These are phyloP conservation scores for Paecilomyces niveus DNA, from an alignment of 2,329 filamentous ascomycete genomes.

Conservation along the genomic window DNA sequence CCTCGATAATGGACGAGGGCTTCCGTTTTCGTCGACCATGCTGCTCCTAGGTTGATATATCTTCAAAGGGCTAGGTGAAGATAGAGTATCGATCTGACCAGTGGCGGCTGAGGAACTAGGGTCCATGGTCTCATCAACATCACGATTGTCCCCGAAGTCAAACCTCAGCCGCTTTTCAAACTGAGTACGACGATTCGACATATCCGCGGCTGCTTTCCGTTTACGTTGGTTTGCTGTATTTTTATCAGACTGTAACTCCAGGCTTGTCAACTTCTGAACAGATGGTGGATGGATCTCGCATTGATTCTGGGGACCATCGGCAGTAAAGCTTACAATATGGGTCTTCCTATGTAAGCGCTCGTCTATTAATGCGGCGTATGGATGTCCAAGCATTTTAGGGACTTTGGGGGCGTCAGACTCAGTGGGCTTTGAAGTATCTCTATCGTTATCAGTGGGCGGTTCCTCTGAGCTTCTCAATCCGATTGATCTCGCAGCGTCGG, in stretches of 20 bases:
- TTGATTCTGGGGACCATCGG: slow-evolving; percentile 3
- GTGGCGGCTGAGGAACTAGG: background rate
- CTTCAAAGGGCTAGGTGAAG: background rate
- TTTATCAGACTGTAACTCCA: background rate
- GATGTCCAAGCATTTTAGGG: background rate
- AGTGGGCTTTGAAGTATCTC: background rate
- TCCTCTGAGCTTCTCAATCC: background rate
- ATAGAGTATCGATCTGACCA: background rate
- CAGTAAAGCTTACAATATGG: slow-evolving; percentile 3
- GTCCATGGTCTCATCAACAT: background rate
- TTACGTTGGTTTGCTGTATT: background rate
- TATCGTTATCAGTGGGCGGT: background rate
- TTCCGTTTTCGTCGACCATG: slow-evolving; percentile 31
- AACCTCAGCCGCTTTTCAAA: background rate
- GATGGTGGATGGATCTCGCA: background rate
- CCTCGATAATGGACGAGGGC: slow-evolving; percentile 18
- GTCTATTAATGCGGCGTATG: background rate
- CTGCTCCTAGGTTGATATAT: slow-evolving; percentile 8
- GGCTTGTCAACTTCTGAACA: background rate
- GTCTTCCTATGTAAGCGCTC: slow-evolving; percentile 1
- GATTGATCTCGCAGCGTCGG: background rate
- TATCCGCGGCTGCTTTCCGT: background rate
- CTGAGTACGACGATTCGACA: background rate
- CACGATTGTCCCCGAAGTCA: background rate
- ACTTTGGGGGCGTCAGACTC: background rate